Evolutionary conservation across 1,139 yeast species (phyloP), one percentile per base, ranked within the genome.

Genomic region (Pichia sp.): DNA sequence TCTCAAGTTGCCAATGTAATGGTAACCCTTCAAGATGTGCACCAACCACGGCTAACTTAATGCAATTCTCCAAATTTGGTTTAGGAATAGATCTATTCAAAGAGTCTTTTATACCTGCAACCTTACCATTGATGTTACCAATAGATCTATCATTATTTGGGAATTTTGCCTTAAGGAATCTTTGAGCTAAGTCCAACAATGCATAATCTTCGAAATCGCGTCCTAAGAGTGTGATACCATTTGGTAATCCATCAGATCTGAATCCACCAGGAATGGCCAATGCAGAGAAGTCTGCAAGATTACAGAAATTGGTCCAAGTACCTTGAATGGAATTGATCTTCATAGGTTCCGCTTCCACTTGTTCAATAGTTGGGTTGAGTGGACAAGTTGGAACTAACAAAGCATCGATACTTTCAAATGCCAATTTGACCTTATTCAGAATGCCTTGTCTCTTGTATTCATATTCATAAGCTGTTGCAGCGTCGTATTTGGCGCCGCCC

Each of bases 221-320:
- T 23, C 93, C 85, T 43, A 91, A 69, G 36, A 91, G 67, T 6
- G 97, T 88, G 43, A 88, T 73, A 58, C 97, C 97, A 50, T 77
- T 82, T 10, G 97, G 96, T 48, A 88, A 62, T 4, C 94, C 94
- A 56, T 88, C 96, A 42, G 82, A 64, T 50, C 79, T 65, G 70
- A 85, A 87, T 1, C 95, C 96, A 21, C 80, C 84, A 18, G 98
- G 97, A 36, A 91, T 70, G 1, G 97, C 86, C 51, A 91, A 67
- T 1, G 95, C 97, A 24, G 94, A 80, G 67, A 88, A 64, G 55
- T 91, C 97, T 9, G 96, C 95, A 58, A 91, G 71, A 58, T 91
- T 91, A 50, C 85, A 96, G 59, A 91, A 91, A 62, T 91, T 91
- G 25, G 97, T 91, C 76, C 94, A 91, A 17, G 96, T 86, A 24